Conservation (phyloP, 2,329 filamentous ascomycete species). For the Colletotrichum nymphaeae region DNA sequence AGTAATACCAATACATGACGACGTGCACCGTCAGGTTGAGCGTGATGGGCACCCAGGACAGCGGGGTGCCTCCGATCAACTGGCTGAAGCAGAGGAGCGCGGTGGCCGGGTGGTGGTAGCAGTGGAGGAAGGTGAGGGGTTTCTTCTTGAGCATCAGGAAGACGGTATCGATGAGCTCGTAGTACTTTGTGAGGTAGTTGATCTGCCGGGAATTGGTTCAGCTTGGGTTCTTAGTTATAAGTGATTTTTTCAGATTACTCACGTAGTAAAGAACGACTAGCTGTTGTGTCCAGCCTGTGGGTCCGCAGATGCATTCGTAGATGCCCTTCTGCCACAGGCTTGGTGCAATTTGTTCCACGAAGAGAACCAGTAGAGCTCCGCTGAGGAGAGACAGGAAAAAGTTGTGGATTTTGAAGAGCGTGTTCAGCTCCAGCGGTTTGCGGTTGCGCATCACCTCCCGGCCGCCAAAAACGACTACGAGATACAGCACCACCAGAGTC, state of each 20-base stretch:
- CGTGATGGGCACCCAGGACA: slow-evolving; percentile 87
- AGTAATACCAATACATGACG: slow-evolving; percentile 98
- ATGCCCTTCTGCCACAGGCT: slow-evolving; percentile 78
- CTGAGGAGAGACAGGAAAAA: slow-evolving; percentile 85
- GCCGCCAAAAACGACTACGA: slow-evolving; percentile 85
- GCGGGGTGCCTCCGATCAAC: slow-evolving; percentile 83
- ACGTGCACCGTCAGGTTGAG: slow-evolving; percentile 89
- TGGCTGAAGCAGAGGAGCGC: slow-evolving; percentile 92
- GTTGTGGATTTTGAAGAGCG: slow-evolving; percentile 89
- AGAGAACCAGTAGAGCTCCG: slow-evolving; percentile 77
- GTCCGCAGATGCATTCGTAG: slow-evolving; percentile 82
- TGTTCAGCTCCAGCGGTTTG: slow-evolving; percentile 79
- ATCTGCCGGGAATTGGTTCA: slow-evolving; percentile 66
- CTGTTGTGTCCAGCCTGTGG: slow-evolving; percentile 82
- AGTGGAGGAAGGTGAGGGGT: slow-evolving; percentile 92
- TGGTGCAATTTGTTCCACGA: slow-evolving; percentile 83
- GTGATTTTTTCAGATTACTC: slow-evolving; percentile 46
- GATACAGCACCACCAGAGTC: slow-evolving; percentile 80
- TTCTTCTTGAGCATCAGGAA: slow-evolving; percentile 97
- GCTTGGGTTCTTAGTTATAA: background rate
- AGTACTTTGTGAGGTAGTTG: slow-evolving; percentile 92
- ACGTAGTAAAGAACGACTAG: slow-evolving; percentile 91
- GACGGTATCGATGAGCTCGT: slow-evolving; percentile 87
- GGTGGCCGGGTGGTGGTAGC: slow-evolving; percentile 91
- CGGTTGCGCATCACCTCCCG: slow-evolving; percentile 85